Evolutionary conservation across 2,329 filamentous ascomycete genomes (phyloP).

Genomic region (Parasarocladium wereldwijsianum): DNA sequence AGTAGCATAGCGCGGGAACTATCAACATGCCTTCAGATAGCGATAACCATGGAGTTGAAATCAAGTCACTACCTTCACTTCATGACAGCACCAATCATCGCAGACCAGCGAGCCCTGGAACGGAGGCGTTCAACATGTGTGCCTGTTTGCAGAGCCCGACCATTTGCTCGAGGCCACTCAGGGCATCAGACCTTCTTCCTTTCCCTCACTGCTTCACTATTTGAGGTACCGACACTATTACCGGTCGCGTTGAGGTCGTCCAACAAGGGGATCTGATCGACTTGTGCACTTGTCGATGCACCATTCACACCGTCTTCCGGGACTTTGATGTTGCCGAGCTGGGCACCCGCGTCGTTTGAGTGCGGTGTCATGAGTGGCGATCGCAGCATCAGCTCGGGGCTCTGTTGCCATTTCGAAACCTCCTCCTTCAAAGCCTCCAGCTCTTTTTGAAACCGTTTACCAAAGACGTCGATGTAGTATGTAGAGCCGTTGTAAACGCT

Average conservation of each 20-base stretch:
- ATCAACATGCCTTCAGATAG: too few species aligned
- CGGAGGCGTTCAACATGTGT: too few species aligned
- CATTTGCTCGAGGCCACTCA: too few species aligned
- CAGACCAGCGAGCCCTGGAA: too few species aligned
- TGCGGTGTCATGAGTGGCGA: slow-evolving; percentile 19
- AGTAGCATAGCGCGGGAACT: too few species aligned
- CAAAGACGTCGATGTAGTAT: slow-evolving; percentile 97
- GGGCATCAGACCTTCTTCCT: too few species aligned
- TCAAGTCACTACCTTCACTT: too few species aligned
- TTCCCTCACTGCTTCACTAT: slow-evolving; percentile 31
- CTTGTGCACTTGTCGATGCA: slow-evolving; percentile 2
- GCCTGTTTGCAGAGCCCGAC: too few species aligned
- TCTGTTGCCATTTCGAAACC: slow-evolving; percentile 73
- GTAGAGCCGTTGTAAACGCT: slow-evolving; percentile 95
- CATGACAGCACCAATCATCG: too few species aligned
- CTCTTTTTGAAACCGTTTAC: slow-evolving; percentile 92
- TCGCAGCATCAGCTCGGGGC: slow-evolving; percentile 29
- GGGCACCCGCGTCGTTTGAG: slow-evolving; percentile 11
- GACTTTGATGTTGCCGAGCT: too few species aligned
- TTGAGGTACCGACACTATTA: slow-evolving; percentile 20
- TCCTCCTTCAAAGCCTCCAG: slow-evolving; percentile 79
- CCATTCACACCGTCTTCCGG: not conserved
- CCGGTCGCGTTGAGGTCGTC: slow-evolving; percentile 29
- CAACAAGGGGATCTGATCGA: slow-evolving; percentile 45
- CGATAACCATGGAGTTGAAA: too few species aligned